Percentiles rank a stretch among this genome's conserved stretches.
phyloP scores from a whole-genome alignment of 805 yeast genomes.

The Zygotorulaspora sp. region DNA sequence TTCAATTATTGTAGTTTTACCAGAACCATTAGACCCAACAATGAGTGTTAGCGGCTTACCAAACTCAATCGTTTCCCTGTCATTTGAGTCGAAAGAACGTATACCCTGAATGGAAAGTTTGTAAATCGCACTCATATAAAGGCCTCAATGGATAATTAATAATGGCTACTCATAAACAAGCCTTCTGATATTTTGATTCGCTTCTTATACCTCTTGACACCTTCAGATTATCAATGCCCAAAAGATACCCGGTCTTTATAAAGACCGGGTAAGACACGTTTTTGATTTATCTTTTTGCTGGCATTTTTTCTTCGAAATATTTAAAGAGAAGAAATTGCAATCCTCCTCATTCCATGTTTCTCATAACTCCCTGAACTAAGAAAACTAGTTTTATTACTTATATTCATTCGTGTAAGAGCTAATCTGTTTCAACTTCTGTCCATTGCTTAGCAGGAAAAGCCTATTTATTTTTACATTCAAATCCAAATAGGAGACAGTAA shows the following conservation, averaged over 20 bases:
- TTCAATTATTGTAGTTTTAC: constrained; percentile 94
- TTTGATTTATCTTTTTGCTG: too few relatives aligned
- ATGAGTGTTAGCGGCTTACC: constrained; percentile 87
- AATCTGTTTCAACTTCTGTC: not conserved
- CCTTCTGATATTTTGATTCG: too few relatives aligned
- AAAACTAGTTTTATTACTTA: too few relatives aligned
- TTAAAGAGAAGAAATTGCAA: too few relatives aligned
- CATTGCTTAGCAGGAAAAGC: not conserved
- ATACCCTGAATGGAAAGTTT: constrained; percentile 79
- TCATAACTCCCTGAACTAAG: not conserved
- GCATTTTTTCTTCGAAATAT: too few relatives aligned
- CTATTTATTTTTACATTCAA: not conserved
- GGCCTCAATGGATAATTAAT: not conserved
- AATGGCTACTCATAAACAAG: too few relatives aligned
- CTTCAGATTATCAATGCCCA: too few relatives aligned
- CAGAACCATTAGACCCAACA: constrained; percentile 95
- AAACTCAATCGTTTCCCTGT: constrained; percentile 81
- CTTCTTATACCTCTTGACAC: too few relatives aligned
- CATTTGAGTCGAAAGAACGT: constrained; percentile 83
- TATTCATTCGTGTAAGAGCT: constrained; percentile 1
- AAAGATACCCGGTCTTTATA: too few relatives aligned
- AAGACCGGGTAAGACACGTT: too few relatives aligned
- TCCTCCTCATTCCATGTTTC: too few relatives aligned
- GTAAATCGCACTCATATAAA: constrained; percentile 43
- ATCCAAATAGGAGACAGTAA: constrained; percentile 1